A percentile compares a stretch with the other conserved stretches of the same genome.
Evolutionary conservation across 2,329 filamentous ascomycete genomes (phyloP).

Genomic region (Emmonsiellopsis sp.): DNA sequence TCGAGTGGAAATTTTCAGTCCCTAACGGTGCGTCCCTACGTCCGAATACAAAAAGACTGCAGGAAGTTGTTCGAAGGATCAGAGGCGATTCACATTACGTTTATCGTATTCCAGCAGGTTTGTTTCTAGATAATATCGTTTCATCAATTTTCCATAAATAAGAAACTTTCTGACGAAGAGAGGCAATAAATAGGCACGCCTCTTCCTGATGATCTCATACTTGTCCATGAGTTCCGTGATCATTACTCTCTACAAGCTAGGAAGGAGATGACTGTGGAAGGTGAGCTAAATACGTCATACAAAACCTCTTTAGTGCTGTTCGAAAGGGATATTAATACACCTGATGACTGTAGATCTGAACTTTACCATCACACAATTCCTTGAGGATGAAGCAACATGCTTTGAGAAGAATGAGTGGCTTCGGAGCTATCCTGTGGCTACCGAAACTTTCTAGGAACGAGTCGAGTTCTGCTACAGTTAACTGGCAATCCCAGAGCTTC

Average conservation of each 20-base stretch:
- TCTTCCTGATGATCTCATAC: slow-evolving; percentile 15
- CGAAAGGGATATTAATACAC: too few relatives aligned
- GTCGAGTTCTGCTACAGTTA: too few relatives aligned
- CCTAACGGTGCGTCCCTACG: slow-evolving; percentile 10
- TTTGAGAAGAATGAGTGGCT: too few relatives aligned
- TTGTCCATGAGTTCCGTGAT: slow-evolving; percentile 17
- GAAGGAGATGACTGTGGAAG: slow-evolving; percentile 14
- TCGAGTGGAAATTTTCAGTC: background rate
- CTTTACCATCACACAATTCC: too few relatives aligned
- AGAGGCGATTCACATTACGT: slow-evolving; percentile 2
- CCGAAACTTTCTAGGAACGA: too few relatives aligned
- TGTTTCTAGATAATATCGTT: slow-evolving; percentile 1
- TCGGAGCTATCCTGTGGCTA: too few relatives aligned
- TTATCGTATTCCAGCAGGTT: slow-evolving; percentile 9
- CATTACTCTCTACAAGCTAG: slow-evolving; percentile 17
- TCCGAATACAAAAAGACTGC: slow-evolving; percentile 7
- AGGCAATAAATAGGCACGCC: slow-evolving; percentile 5
- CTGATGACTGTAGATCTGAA: too few relatives aligned
- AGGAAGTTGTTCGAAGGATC: slow-evolving; percentile 3
- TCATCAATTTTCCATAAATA: background rate
- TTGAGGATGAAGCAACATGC: too few relatives aligned
- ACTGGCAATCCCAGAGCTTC: too few relatives aligned
- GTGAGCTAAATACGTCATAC: background rate
- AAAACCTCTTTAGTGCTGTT: too few relatives aligned
- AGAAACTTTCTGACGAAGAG: background rate